Base-by-base conservation (phyloP, 768 basidiomycete genomes). In the Strobilomyces echinocephalus region DNA sequence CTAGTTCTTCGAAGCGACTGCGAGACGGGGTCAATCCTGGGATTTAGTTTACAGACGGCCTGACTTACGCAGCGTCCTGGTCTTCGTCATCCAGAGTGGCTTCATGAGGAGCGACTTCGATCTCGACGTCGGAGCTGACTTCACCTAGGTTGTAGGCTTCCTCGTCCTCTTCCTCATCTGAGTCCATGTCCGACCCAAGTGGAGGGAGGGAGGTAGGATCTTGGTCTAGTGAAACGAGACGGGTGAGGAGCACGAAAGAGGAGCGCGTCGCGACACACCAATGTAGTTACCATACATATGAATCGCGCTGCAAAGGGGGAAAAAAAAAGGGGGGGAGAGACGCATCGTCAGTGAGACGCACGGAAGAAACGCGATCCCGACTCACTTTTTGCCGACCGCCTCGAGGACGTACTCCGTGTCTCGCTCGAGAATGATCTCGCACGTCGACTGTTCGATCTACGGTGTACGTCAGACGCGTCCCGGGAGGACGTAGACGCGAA, bases 241-340 rank as follows among this genome's bases (percentile, higher is more conserved):
- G 43, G 18, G 41, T 45, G 46, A 56, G 20, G 20, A 49, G 24
- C 16, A 51, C 15, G 16, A 3, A 31, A 36, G 51, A 34, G 49
- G 35, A 11, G 10, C 45, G 21, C 10, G 20, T 47, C 48, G 34
- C 36, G 35, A 43, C 54, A 42, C 69, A 87, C 88, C 82, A 66
- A 94, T 81, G 70, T 91, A 93, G 71, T 93, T 91, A 50, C 92
- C 91, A 57, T 85, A 83, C 56, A 94, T 72, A 72, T 91, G 83
- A 46, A 93, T 77, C 46, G 85, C 73, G 68, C 87, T 90, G 51
- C 4, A 8, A 49, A 50, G 26, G 55, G n/a, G 30, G 26, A 46
- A 34, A 4, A 24, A 4, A 24, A 24, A 4, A 4, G 24, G 24
- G 24, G 24, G 24, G 24, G 24, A 4, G 24, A 24, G 10, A 49